These are phyloP conservation scores for Klebsormidium nitens DNA, from an alignment of 139 green algal genomes.

Conservation along the genomic window DNA sequence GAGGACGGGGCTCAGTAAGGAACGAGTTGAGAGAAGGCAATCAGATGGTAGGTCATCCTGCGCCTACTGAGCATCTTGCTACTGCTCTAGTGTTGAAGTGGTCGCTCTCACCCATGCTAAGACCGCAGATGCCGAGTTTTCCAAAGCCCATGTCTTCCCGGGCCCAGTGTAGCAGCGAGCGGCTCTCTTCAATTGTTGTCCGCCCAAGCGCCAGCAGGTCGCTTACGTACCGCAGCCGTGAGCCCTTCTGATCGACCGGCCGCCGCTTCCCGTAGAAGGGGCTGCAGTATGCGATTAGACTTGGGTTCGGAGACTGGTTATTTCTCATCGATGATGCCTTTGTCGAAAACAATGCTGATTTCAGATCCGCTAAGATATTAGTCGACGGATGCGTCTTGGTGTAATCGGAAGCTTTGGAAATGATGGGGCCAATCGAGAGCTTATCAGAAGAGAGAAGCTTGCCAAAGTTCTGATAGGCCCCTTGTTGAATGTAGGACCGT, in stretches of 20 bases:
- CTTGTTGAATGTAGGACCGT: too few species aligned
- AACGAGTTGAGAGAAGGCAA: too few species aligned
- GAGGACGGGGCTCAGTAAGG: too few species aligned
- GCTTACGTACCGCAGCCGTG: conserved; percentile 29
- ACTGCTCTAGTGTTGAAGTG: too few species aligned
- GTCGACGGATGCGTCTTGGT: neutral
- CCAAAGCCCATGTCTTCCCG: conserved; percentile 4
- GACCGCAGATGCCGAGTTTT: conserved; percentile 25
- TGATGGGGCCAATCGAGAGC: neutral
- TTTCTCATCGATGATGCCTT: too few species aligned
- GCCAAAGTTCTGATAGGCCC: too few species aligned
- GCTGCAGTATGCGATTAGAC: neutral
- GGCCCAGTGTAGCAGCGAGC: conserved; percentile 35
- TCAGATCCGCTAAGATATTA: too few species aligned
- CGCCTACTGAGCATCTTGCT: too few species aligned
- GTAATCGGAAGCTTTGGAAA: neutral
- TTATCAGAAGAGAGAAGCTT: too few species aligned
- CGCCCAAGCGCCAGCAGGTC: conserved; percentile 34
- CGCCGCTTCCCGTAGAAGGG: conserved; percentile 36
- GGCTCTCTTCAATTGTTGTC: conserved; percentile 32
- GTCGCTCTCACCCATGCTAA: conserved; percentile 27
- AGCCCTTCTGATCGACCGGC: conserved; percentile 14
- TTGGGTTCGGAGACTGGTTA: neutral
- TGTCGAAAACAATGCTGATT: too few species aligned
- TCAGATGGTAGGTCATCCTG: too few species aligned